These are phyloP conservation scores for Penicillium paneum DNA, from an alignment of 2,329 filamentous ascomycete genomes.

Conservation along the genomic window DNA sequence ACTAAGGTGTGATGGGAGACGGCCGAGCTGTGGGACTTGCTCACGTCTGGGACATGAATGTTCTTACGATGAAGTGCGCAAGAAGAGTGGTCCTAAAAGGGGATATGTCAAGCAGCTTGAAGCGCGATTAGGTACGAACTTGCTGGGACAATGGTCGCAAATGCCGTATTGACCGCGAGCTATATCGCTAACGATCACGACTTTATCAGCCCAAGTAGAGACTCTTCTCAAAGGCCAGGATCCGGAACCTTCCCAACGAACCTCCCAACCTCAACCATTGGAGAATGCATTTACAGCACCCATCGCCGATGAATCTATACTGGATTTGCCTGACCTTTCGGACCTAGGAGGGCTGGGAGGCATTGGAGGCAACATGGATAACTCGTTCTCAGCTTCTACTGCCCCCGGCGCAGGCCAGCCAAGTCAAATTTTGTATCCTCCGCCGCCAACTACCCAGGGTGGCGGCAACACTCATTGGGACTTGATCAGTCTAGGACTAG, in stretches of 20 bases:
- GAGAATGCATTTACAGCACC: constrained; percentile 27
- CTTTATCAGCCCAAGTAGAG: constrained; percentile 76
- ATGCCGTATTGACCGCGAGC: neutral
- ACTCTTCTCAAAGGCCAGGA: constrained; percentile 82
- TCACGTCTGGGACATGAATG: constrained; percentile 81
- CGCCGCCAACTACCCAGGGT: constrained; percentile 24
- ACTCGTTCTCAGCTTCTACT: constrained; percentile 26
- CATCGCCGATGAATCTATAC: constrained; percentile 31
- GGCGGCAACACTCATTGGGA: constrained; percentile 69
- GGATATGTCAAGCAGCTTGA: constrained; percentile 94
- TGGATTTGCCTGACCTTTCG: constrained; percentile 25
- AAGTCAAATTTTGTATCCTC: constrained; percentile 20
- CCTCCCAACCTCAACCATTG: constrained; percentile 25
- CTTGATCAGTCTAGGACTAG: constrained; percentile 74
- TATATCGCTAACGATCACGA: constrained; percentile 13
- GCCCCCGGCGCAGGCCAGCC: constrained; percentile 19
- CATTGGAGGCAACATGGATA: constrained; percentile 16
- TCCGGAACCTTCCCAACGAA: constrained; percentile 35
- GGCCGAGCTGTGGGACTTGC: constrained; percentile 85
- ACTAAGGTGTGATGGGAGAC: constrained; percentile 79
- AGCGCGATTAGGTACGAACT: constrained; percentile 76
- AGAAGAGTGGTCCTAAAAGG: constrained; percentile 91
- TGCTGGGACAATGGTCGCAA: constrained; percentile 1
- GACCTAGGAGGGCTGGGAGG: constrained; percentile 12
- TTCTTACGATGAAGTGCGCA: constrained; percentile 85